phyloP scores from a whole-genome alignment of 441 rosid genomes.

The Flueggea neowawraea region DNA sequence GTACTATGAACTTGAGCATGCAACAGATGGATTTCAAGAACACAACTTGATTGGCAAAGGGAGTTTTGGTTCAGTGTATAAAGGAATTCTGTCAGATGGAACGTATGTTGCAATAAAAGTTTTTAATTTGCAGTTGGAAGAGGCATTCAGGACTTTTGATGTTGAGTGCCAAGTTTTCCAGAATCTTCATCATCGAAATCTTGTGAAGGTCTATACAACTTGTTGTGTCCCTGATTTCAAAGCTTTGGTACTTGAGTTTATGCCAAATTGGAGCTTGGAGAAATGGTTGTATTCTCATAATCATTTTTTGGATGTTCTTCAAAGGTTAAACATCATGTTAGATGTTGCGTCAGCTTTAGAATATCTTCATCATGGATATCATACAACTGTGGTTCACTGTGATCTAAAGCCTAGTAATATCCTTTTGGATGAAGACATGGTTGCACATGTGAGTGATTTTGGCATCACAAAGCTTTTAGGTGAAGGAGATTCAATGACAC shows the following conservation, averaged over 20 bases:
- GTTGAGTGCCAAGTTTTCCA: conserved; percentile 5
- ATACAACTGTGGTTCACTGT: conserved; percentile 9
- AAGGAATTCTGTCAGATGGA: conserved; percentile 4
- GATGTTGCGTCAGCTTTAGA: conserved; percentile 17
- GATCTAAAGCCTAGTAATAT: conserved; percentile 16
- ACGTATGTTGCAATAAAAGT: conserved; percentile 12
- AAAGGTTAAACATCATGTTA: conserved; percentile 7
- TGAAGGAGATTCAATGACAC: background rate
- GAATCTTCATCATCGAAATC: conserved; percentile 10
- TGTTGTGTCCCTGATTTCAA: conserved; percentile 11
- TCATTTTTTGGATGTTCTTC: background rate
- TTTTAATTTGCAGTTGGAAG: conserved; percentile 7
- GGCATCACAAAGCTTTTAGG: conserved; percentile 13
- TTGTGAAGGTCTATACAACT: conserved; percentile 4
- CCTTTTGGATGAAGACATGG: conserved; percentile 8
- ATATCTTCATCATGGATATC: conserved; percentile 11
- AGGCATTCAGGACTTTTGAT: conserved; percentile 11
- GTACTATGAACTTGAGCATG: conserved; percentile 15
- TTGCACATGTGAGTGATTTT: conserved; percentile 12
- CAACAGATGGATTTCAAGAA: conserved; percentile 10
- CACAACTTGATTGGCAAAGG: conserved; percentile 11
- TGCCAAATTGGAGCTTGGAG: conserved; percentile 17
- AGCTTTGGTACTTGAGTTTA: conserved; percentile 16
- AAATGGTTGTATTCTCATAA: conserved; percentile 14
- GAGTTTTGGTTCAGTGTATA: conserved; percentile 12